Evolutionary conservation across 495 filamentous ascomycete genomes (phyloP).

Genomic region (Massariosphaeria phaeospora): DNA sequence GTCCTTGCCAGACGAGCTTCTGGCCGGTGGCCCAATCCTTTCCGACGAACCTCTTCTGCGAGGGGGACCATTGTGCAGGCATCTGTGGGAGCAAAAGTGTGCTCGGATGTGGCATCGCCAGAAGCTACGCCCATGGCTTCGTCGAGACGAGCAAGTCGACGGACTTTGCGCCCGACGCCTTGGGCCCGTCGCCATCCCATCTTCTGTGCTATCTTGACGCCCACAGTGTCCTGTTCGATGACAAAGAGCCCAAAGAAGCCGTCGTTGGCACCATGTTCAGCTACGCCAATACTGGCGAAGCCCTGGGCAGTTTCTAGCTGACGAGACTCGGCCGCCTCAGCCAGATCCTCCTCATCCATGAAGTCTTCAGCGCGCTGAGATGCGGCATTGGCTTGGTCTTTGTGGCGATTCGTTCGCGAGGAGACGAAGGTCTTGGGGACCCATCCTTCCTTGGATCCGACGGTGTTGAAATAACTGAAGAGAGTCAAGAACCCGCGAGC

Average conservation of each 20-base stretch:
- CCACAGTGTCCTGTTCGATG: slow-evolving; percentile 77
- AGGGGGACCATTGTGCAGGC: slow-evolving; percentile 58
- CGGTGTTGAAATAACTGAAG: slow-evolving; percentile 88
- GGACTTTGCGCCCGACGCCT: slow-evolving; percentile 85
- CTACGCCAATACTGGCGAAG: slow-evolving; percentile 74
- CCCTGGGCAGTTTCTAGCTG: slow-evolving; percentile 63
- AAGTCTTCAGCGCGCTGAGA: slow-evolving; percentile 80
- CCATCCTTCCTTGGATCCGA: slow-evolving; percentile 98
- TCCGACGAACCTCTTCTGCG: slow-evolving; percentile 54
- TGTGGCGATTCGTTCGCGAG: slow-evolving; percentile 72
- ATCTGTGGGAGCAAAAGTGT: slow-evolving; percentile 88
- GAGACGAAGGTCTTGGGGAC: slow-evolving; percentile 86
- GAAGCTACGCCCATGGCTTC: slow-evolving; percentile 44
- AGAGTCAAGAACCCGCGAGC: slow-evolving; percentile 19
- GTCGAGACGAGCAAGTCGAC: slow-evolving; percentile 66
- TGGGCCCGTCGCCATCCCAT: slow-evolving; percentile 98
- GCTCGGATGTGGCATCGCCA: slow-evolving; percentile 35
- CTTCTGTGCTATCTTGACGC: slow-evolving; percentile 75
- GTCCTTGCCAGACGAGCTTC: slow-evolving; percentile 47
- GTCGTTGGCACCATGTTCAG: slow-evolving; percentile 54
- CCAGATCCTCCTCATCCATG: slow-evolving; percentile 97
- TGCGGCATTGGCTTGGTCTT: slow-evolving; percentile 51
- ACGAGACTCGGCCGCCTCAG: slow-evolving; percentile 73
- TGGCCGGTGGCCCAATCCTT: slow-evolving; percentile 77
- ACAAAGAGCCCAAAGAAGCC: slow-evolving; percentile 72